Conservation (phyloP, 2,329 filamentous ascomycete species). For the Zasmidium cellare region DNA sequence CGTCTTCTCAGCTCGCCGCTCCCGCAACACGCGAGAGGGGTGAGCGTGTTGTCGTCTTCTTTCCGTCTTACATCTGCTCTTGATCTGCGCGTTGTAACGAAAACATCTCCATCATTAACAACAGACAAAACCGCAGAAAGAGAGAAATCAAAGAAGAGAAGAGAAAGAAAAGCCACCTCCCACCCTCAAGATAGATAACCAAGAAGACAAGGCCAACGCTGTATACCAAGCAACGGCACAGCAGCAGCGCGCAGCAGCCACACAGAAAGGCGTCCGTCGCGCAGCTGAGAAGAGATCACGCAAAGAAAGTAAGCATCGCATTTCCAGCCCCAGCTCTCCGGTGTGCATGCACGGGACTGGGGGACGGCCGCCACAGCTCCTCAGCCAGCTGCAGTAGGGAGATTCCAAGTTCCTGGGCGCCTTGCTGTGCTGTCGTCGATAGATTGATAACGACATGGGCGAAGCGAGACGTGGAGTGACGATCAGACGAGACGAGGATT, state of each 20-base stretch:
- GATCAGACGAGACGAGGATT: too few relatives aligned
- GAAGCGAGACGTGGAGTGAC: background rate
- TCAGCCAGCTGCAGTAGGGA: background rate
- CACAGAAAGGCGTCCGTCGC: background rate
- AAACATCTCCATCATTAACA: too few relatives aligned
- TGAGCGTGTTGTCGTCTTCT: too few relatives aligned
- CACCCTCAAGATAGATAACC: background rate
- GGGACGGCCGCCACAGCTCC: too few relatives aligned
- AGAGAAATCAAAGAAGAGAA: background rate
- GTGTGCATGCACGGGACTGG: background rate
- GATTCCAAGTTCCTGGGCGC: background rate
- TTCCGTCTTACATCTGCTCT: too few relatives aligned
- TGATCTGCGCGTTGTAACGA: too few relatives aligned
- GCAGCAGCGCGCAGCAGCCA: background rate
- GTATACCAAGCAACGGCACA: background rate
- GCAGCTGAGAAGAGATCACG: background rate
- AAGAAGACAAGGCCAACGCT: background rate
- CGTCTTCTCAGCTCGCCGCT: too few relatives aligned
- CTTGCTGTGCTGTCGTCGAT: background rate
- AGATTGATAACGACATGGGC: background rate
- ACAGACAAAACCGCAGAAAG: too few relatives aligned
- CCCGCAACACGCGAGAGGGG: too few relatives aligned
- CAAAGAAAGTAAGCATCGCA: background rate
- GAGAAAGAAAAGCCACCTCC: background rate
- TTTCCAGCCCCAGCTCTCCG: background rate